Percentiles rank a stretch among this genome's conserved stretches.
phyloP scores from a whole-genome alignment of 2,329 filamentous ascomycete genomes.

The Bipolaris oryzae region DNA sequence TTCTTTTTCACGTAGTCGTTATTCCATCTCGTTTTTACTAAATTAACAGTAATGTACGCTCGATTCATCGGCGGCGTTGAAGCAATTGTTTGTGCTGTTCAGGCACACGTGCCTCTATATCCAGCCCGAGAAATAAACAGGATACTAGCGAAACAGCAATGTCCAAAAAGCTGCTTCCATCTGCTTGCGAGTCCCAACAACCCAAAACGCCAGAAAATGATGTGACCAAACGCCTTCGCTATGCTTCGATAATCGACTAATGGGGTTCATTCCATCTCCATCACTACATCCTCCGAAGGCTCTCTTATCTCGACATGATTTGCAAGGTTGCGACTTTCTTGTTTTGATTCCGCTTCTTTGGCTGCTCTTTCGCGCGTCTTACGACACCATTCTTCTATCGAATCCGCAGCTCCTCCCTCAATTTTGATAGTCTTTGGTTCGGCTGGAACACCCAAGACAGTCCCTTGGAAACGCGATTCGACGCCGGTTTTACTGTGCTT shows the following conservation, averaged over 20 bases:
- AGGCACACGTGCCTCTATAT: neutral
- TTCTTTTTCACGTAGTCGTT: neutral
- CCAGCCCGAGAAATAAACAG: neutral
- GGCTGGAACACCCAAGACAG: conserved; percentile 74
- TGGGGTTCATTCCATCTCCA: conserved; percentile 33
- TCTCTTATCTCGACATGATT: conserved; percentile 26
- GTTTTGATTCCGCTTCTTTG: conserved; percentile 30
- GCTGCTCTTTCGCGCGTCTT: conserved; percentile 39
- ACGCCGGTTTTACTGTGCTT: conserved; percentile 90
- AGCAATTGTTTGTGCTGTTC: neutral
- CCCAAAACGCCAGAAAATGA: conserved; percentile 23
- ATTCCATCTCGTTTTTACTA: neutral
- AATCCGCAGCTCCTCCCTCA: conserved; percentile 75
- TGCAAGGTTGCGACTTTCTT: conserved; percentile 28
- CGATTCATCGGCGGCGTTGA: neutral
- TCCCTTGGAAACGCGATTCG: conserved; percentile 83
- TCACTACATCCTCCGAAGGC: conserved; percentile 30
- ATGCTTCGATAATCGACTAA: conserved; percentile 31
- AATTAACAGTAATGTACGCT: neutral
- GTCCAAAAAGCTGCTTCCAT: neutral
- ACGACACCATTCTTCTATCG: conserved; percentile 68
- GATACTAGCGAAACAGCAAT: neutral
- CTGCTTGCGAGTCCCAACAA: neutral
- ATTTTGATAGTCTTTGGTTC: conserved; percentile 76
- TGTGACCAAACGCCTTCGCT: conserved; percentile 42